These are phyloP conservation scores for Epichloe hybrida DNA, from an alignment of 2,329 filamentous ascomycete species.

Conservation along the genomic window DNA sequence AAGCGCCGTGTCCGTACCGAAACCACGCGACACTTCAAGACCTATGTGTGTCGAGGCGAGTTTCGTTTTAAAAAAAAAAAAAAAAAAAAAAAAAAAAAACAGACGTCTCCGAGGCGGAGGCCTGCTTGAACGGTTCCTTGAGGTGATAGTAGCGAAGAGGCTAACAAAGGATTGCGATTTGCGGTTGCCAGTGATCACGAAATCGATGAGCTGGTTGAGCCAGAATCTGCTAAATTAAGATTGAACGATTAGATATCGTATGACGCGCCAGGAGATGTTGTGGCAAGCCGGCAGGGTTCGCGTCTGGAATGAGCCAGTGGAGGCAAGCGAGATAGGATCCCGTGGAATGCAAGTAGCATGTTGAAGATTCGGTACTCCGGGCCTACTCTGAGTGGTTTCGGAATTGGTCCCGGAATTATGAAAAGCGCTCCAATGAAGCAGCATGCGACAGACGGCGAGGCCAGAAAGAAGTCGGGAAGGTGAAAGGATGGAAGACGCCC, in stretches of 20 bases:
- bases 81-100: too few species aligned
- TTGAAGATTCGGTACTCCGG: neutral
- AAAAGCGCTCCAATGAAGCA: neutral
- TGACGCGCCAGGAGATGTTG: constrained; percentile 8
- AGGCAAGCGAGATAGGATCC: constrained; percentile 4
- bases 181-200: neutral
- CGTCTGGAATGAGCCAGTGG: constrained; percentile 12
- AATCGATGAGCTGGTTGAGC: neutral
- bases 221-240: constrained; percentile 2
- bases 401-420: neutral
- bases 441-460: neutral
- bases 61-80: neutral
- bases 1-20: neutral
- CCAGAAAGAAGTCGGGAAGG: neutral
- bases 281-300: constrained; percentile 7
- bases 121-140: neutral
- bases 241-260: constrained; percentile 5
- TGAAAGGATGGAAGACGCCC: neutral
- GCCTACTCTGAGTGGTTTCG: neutral
- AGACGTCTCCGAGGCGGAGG: neutral
- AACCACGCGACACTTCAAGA: neutral
- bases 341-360: constrained; percentile 6
- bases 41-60: neutral
- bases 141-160: neutral
- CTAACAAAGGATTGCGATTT: neutral